Evolutionary conservation across 768 basidiomycete genomes (phyloP), one percentile per base, ranked within the genome.

Genomic region (Crepidotus variabilis): DNA sequence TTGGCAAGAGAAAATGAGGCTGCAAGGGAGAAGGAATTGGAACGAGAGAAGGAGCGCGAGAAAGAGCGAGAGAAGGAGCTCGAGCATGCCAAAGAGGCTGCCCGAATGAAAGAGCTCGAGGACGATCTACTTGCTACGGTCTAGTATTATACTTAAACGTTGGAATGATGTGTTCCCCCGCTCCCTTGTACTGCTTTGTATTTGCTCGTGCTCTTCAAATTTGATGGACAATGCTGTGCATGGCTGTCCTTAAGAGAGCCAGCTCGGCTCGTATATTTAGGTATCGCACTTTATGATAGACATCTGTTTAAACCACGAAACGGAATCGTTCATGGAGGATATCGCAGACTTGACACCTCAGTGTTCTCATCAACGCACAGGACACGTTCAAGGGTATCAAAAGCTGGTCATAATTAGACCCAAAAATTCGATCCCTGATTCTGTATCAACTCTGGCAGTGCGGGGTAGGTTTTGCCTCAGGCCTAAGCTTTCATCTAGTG

Each of bases 1-100:
- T 71, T 81, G 34, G 75, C 81, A 43, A 76, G 87, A 23, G 87
- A 90, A 68, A 82, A 77, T 14, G 88, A 88, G 64, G 83, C 82
- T 5, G 80, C 81, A 33, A 58, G 61, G 39, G 80, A 79, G 66
- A 78, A 76, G 58, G 66, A 68, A 50, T 71, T 76, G 20, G 77
- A 77, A 58, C 79, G 77, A 58, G 76, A 77, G 63, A 76, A 78
- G 54, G 72, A 78, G 75, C 73, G 66, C 79, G 77, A 57, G 84
- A 87, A 79, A 62, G 80, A 84, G 57, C 69, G 78, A 48, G 82
- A 82, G 61, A 72, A 71, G 54, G 77, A 81, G 63, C 76, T 76
- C 55, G 75, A 75, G 56, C 58, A 61, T 54, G 55, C 62, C 61
- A 56, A 75, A 65, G 57, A 73, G 75, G 51, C 78, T 60, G 67